phyloP scores from a whole-genome alignment of 441 rosid genomes.

The Gossypium gossypioides region DNA sequence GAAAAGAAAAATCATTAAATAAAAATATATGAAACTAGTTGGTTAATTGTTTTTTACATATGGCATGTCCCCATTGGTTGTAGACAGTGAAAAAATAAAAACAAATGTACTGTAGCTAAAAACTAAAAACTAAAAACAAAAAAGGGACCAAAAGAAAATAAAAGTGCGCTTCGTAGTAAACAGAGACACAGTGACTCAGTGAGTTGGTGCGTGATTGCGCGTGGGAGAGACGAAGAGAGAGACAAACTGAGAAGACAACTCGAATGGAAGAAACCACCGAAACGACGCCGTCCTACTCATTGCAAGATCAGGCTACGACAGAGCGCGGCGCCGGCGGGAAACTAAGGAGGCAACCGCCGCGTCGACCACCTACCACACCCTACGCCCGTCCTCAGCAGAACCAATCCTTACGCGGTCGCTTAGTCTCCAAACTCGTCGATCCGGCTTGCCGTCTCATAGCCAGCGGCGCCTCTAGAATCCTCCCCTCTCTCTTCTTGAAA shows the following conservation, averaged over 20 bases:
- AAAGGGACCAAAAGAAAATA: neutral
- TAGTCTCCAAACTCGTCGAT: constrained; percentile 62
- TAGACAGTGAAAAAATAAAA: neutral
- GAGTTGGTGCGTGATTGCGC: neutral
- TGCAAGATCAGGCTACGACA: neutral
- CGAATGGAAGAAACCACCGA: constrained; percentile 24
- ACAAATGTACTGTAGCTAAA: neutral
- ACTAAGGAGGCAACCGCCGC: constrained; percentile 36
- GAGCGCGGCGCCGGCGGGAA: constrained; percentile 62
- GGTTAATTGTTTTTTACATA: too few relatives aligned
- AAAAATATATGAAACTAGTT: too few relatives aligned
- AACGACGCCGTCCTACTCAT: constrained; percentile 27
- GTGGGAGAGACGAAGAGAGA: neutral
- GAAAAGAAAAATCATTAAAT: too few relatives aligned
- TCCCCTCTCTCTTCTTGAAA: constrained; percentile 58
- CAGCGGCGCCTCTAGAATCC: constrained; percentile 43
- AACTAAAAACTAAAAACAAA: neutral
- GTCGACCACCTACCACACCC: constrained; percentile 40
- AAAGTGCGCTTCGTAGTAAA: constrained; percentile 8
- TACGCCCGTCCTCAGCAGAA: constrained; percentile 52
- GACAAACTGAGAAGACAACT: neutral
- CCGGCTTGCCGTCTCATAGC: constrained; percentile 61
- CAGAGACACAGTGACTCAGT: neutral
- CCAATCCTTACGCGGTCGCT: constrained; percentile 34
- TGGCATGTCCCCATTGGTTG: neutral